Base-by-base conservation (phyloP, 768 basidiomycete genomes). In the Pluteus cervinus region DNA sequence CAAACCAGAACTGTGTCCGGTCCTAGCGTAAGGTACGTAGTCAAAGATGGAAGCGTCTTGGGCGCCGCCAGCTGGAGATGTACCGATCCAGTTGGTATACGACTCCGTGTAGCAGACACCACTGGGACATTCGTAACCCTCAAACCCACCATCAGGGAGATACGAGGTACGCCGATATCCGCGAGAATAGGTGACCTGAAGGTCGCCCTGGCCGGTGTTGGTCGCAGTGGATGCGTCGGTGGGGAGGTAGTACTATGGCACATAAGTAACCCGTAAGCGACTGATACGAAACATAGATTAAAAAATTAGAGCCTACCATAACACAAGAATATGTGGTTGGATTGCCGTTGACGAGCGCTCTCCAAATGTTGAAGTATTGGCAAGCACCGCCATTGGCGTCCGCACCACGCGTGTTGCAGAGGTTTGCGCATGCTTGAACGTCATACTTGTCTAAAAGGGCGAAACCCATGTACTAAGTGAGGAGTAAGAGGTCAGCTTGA, bases 401-500 rank as follows among this genome's bases (percentile, higher is more conserved):
- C 4, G 64, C 56, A 6, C 59, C 62, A 24, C 69, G 65, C 8
- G 55, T 55, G 39, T 67, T 72, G 47, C 71, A 74, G 18, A 65
- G 57, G 10, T 51, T 49, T 10, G 71, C 67, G 32, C 71, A 74
- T 4, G 67, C 68, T 5, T 57, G 46, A 33, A 69, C 68, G 40
- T 74, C 71, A 45, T 74, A 74, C 32, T 61, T 55, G 44, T 66
- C 63, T 12, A 72, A 52, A 54, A 72, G 70, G 7, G 62, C 65
- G 42, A 70, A 74, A 37, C 69, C 69, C 69, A 72, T 71, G 49
- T 71, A 74, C 71, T 73, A n/a, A n/a, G n/a, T n/a, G n/a, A n/a
- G n/a, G n/a, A 34, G 8, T 29, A 21, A 17, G 15, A 22, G 30
- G 12, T 7, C n/a, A 14, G 15, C 9, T 7, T 14, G 20, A 32